Conservation (phyloP, 345 rosid genomes). For the Moringa oleifera region DNA sequence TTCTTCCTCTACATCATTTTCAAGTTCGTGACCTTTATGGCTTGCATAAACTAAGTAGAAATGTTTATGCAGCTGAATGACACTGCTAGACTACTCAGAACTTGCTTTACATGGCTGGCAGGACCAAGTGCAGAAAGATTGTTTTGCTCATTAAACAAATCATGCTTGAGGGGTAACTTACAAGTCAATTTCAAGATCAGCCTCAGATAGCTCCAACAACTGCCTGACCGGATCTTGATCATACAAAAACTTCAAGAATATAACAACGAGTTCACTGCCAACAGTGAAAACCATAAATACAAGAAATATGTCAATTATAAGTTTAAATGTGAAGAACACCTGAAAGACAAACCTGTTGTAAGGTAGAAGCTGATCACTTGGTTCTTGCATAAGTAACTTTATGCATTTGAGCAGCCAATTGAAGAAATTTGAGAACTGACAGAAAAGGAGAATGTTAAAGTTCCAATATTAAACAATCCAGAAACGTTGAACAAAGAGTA, state of each 20-base stretch:
- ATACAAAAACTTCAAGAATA: conserved; percentile 83
- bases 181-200: conserved; percentile 65
- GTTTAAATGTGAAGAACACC: conserved; percentile 11
- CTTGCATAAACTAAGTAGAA: neutral
- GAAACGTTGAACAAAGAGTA: neutral
- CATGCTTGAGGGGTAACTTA: conserved; percentile 37
- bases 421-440: conserved; percentile 88
- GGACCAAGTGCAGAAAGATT: neutral
- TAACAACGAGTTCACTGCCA: conserved; percentile 80
- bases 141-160: neutral
- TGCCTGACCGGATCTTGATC: conserved; percentile 90
- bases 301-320: conserved; percentile 8
- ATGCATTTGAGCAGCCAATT: conserved; percentile 85
- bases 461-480: neutral
- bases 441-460: conserved; percentile 17
- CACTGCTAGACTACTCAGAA: too few relatives aligned
- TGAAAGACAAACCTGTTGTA: conserved; percentile 58
- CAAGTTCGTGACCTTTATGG: neutral
- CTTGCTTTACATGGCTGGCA: neutral
- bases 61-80: too few relatives aligned
- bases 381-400: conserved; percentile 83
- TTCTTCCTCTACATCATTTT: neutral
- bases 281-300: conserved; percentile 22
- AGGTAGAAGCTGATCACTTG: conserved; percentile 73
- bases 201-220: conserved; percentile 57